Base-by-base conservation (phyloP, 1,284 basidiomycete species). In the Clitocybe nebularis region DNA sequence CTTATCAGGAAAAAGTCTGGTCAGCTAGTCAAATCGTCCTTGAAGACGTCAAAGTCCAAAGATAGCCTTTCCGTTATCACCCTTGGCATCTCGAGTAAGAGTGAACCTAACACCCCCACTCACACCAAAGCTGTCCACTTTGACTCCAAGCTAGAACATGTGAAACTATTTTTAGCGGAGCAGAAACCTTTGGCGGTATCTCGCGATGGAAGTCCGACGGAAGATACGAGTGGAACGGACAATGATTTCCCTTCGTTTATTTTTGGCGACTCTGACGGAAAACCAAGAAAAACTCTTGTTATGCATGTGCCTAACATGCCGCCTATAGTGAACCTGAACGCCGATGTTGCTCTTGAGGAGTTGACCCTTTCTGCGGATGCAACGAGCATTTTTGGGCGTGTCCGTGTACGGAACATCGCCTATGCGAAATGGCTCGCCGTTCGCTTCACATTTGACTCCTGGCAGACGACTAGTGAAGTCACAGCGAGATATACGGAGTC, bases 381-480 rank as follows among this genome's bases (percentile, higher is more conserved):
- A 24, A 62, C 67, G 21, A 66, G 61, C 39, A 73, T 86, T 39
- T 67, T 77, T 21, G 95, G 94, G 14, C 72, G 74, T 26, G 78
- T 93, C 24, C 79, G 83, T 36, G 89, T 95, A 46, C 78, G 82
- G 54, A 97, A 97, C 62, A 59, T 96, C 35, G 80, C 90, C 2
- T 97, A 84, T 66, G 76, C 89, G 55, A 97, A 97, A 68, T 84
- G 81, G 74, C 76, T 97, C 44, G 87, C 83, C 6, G 81, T 92
- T 16, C 82, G 94, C 28, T 98, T 97, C 66, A 97, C 94, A 1
- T 78, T 94, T 53, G 94, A 98, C 62, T 77, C 75, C 56, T 98
- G 95, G 94, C 89, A 93, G 64, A 98, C 94, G 25, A 94, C 90
- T 45, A 92, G 86, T 60, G 94, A 98, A 66, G 89, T 97, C 35